Evolutionary conservation across 129 eudicot genomes (phyloP), one percentile per base, ranked within the genome.

Genomic region (Centaurea solstitialis): DNA sequence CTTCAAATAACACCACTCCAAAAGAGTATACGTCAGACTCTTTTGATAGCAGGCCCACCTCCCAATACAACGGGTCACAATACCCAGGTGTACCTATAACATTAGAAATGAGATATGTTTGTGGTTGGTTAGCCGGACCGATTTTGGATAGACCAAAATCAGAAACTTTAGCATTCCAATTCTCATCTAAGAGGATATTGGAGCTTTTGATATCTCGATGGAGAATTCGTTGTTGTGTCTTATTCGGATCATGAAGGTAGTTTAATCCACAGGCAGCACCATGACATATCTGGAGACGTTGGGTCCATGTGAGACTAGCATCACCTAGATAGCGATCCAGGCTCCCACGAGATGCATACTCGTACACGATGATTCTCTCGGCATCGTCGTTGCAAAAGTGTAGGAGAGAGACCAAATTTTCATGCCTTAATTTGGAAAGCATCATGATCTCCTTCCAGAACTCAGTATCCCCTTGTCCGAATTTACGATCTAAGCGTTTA

Each of bases 61-160:
- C 64, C 64, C 64, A 53, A 4, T 53, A 53, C 64, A 53, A 53
- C 64, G 64, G 64, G 21, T 53, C 64, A 53, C 64, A 53, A 53
- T 53, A 53, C 21, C 64, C 64, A 11, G 64, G 64, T 53, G 64
- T 53, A 53, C 64, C 64, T 53, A 53, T 53, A 53, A 53, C 64
- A 13, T 53, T 53, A 53, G 64, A 53, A 53, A 53, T 53, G 7
- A 53, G 64, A 17, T 53, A 53, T 53, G 64, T 53, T 15, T 53
- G 64, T 53, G 64, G 64, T 53, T 53, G 64, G 64, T 53, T 53
- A 53, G 65, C 78, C 11, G 68, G 78, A 0, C 68, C 78, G 57
- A 74, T 8, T 43, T 45, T 74, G 7, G 77, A 74, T n/a, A 74
- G 9, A 38, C 77, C 77, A 47, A 74, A 74, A 18, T 43, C 66